These are phyloP conservation scores for Rosa persica DNA, from an alignment of 306 rosid genomes.

Conservation along the genomic window DNA sequence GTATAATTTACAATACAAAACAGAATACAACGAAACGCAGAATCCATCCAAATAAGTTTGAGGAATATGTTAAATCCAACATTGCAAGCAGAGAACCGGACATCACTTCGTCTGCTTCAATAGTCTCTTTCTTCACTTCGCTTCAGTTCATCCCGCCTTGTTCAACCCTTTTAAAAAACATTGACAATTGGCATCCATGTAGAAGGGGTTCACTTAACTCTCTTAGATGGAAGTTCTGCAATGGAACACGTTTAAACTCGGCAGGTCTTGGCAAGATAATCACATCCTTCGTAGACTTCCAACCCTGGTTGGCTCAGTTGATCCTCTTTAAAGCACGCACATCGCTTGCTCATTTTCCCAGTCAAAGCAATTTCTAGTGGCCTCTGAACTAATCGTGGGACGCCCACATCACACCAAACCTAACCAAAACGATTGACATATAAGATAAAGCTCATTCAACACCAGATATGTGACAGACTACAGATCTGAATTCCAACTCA, in stretches of 20 bases:
- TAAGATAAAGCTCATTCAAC: slow-evolving; percentile 9
- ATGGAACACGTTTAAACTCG: slow-evolving; percentile 29
- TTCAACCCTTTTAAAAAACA: background rate
- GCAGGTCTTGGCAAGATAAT: slow-evolving; percentile 64
- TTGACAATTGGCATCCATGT: background rate
- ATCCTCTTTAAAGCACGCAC: slow-evolving; percentile 82
- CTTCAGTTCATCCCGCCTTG: background rate
- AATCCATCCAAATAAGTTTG: background rate
- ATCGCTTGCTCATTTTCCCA: slow-evolving; percentile 88
- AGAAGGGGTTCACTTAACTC: background rate
- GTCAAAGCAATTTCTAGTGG: slow-evolving; percentile 87
- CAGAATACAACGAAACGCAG: background rate
- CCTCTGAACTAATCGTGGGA: slow-evolving; percentile 82
- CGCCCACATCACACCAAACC: slow-evolving; percentile 94
- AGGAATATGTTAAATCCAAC: background rate
- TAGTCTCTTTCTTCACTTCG: background rate
- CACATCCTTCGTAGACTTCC: slow-evolving; percentile 79
- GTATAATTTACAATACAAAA: background rate
- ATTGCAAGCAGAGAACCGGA: background rate
- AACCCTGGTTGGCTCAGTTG: slow-evolving; percentile 69
- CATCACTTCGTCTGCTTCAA: background rate
- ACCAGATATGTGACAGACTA: background rate
- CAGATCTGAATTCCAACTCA: no score
- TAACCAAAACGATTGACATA: slow-evolving; percentile 25
- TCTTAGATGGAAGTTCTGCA: background rate